These are phyloP conservation scores for Apiosordaria backusii DNA, from an alignment of 495 filamentous ascomycete species.

Conservation along the genomic window DNA sequence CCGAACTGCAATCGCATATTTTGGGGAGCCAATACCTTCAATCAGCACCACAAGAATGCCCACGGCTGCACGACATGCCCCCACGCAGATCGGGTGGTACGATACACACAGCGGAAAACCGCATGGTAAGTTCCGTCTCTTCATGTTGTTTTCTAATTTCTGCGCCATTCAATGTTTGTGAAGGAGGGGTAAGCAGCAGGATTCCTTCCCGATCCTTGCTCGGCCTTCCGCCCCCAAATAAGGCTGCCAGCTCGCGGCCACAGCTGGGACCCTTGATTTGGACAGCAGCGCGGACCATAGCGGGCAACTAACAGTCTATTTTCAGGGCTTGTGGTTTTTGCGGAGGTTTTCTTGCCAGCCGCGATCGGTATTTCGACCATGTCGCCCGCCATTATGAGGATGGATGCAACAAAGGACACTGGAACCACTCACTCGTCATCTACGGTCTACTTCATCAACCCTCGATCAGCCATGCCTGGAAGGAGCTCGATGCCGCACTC, in stretches of 20 bases:
- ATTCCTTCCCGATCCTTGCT: slow-evolving; percentile 1
- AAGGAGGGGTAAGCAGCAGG: neutral
- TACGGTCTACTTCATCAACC: slow-evolving; percentile 51
- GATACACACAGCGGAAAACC: slow-evolving; percentile 33
- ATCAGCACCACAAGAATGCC: slow-evolving; percentile 50
- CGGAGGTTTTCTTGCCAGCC: slow-evolving; percentile 43
- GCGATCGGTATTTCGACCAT: slow-evolving; percentile 51
- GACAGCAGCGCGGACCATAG: slow-evolving; percentile 25
- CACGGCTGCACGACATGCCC: slow-evolving; percentile 50
- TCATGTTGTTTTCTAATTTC: neutral
- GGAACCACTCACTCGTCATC: slow-evolving; percentile 49
- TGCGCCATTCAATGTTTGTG: neutral
- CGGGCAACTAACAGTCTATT: slow-evolving; percentile 15
- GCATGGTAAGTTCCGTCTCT: slow-evolving; percentile 25
- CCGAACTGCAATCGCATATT: slow-evolving; percentile 48
- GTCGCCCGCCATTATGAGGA: slow-evolving; percentile 48
- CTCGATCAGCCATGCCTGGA: slow-evolving; percentile 45
- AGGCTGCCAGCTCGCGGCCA: neutral
- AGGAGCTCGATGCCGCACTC: slow-evolving; percentile 37
- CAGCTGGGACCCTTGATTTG: neutral
- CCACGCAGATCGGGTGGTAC: slow-evolving; percentile 45
- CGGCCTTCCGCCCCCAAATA: neutral
- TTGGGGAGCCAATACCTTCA: slow-evolving; percentile 50
- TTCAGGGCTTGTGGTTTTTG: slow-evolving; percentile 47
- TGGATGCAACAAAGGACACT: slow-evolving; percentile 45